Evolutionary conservation across 371 early-diverging fungal genomes (phyloP), one percentile per base, ranked within the genome.

Genomic region (Blastocladiella emersonii): DNA sequence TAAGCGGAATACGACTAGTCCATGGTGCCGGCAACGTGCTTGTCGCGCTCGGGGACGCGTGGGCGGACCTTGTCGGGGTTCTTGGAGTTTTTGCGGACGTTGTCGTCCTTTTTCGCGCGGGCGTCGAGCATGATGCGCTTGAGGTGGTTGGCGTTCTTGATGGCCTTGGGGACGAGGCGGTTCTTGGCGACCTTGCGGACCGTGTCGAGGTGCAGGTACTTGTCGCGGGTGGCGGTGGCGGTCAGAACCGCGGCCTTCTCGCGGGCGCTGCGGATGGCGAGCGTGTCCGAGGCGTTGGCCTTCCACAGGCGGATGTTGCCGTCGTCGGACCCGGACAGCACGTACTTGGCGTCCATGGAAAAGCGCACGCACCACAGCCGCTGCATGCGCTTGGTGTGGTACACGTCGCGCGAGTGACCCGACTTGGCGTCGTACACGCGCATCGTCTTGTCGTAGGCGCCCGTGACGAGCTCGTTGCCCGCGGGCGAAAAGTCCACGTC

Each of bases 341-440:
- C 89, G 70, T 83, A 99, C 65, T 93, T 90, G 72, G 84, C 83
- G 75, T 98, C 99, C 89, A 92, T 92, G 53, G 87, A 85, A 76
- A 83, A 99, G 64, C 86, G 85, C 34, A 96, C 92, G 45, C 91
- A 87, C 72, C 95, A 95, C 34, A 97, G 85, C 44, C 85, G 78
- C 65, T 79, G 94, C 99, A 99, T 99, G 66, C 99, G 92, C 74
- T 92, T 90, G 44, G 98, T 95, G 74, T 98, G 98, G 76, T 99
- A 99, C 56, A 95, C 83, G 69, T 99, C 99, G 65, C 91, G 83
- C 64, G 88, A 84, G 71, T 89, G 90, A 13, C 95, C 91, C 30
- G 83, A 78, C 27, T 83, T 72, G 7, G 36, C 37, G 61, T 85
- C 81, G 78, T 88, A 99, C 34, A 98, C 84, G 61, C 99, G 85